phyloP scores from a whole-genome alignment of 106 monocot species.

The Phalaenopsis equestris region DNA sequence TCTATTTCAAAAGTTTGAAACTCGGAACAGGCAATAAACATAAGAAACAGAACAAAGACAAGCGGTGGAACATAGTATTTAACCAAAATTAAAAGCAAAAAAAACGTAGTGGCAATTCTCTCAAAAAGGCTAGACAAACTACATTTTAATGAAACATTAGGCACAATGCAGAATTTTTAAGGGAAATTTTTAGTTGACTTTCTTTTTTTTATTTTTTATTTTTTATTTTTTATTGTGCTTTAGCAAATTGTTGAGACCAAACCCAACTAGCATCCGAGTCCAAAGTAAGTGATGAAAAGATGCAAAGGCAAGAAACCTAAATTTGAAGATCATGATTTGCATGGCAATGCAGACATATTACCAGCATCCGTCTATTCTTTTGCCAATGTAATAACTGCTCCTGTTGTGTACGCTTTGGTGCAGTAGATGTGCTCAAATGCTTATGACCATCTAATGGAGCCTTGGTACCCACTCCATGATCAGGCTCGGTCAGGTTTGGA shows the following conservation, averaged over 20 bases:
- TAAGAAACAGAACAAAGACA: not conserved
- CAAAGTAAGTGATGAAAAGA: not conserved
- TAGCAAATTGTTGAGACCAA: not conserved
- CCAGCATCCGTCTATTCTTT: constrained; percentile 65
- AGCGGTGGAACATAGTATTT: not conserved
- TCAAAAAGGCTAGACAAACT: not conserved
- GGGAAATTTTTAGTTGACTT: not conserved
- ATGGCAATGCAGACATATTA: constrained; percentile 6
- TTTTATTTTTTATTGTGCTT: not conserved
- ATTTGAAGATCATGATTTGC: not conserved
- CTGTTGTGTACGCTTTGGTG: constrained; percentile 49
- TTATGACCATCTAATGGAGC: constrained; percentile 25
- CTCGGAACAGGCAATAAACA: not conserved
- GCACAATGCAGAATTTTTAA: not conserved
- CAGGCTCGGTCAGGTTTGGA: constrained; percentile 54
- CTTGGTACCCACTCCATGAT: constrained; percentile 28
- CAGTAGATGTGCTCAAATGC: constrained; percentile 19
- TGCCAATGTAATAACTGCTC: constrained; percentile 71
- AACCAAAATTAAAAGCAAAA: not conserved
- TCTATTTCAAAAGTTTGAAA: not conserved
- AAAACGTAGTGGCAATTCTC: not conserved
- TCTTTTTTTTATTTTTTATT: no score
- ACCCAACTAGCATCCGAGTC: not conserved
- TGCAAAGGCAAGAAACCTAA: not conserved
- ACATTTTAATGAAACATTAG: not conserved